phyloP scores from a whole-genome alignment of 768 basidiomycete genomes.

The Kwoniella sp. region DNA sequence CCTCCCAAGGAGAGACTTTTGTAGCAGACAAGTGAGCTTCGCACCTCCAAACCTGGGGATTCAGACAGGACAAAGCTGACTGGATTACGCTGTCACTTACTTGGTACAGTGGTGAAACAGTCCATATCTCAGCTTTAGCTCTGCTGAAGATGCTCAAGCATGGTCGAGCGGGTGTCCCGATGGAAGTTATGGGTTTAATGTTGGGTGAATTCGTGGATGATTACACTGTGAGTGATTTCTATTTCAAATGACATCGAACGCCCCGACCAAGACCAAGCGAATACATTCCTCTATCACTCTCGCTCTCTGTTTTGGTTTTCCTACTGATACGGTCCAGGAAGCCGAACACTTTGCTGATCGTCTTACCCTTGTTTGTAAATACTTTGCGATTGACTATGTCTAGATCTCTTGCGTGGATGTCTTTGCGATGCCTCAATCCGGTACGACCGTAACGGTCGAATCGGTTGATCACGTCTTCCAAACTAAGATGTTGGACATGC shows the following conservation, averaged over 20 bases:
- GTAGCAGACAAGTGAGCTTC: slow-evolving; percentile 51
- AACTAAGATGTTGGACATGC: slow-evolving; percentile 96
- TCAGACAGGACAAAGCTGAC: slow-evolving; percentile 1
- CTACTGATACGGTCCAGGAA: not conserved
- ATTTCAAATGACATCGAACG: too few species aligned
- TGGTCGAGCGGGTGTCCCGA: slow-evolving; percentile 95
- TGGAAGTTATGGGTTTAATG: slow-evolving; percentile 97
- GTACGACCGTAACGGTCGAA: slow-evolving; percentile 95
- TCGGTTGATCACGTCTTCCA: slow-evolving; percentile 99
- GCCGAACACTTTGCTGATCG: not conserved
- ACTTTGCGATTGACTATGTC: too few species aligned
- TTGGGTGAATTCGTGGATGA: slow-evolving; percentile 98
- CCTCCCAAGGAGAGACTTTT: slow-evolving; percentile 40
- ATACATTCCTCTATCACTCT: too few species aligned
- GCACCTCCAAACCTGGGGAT: not conserved
- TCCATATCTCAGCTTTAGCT: slow-evolving; percentile 96
- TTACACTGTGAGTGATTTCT: slow-evolving; percentile 66
- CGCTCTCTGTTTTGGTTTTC: too few species aligned
- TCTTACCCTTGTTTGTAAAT: too few species aligned
- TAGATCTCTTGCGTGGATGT: slow-evolving; percentile 77
- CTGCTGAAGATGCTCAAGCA: slow-evolving; percentile 98
- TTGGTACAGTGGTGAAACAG: slow-evolving; percentile 62
- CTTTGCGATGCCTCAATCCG: slow-evolving; percentile 98
- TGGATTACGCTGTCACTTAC: not conserved
- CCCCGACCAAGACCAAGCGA: too few species aligned